Conservation (phyloP, 2,329 filamentous ascomycete genomes). For the Botrytis porri region DNA sequence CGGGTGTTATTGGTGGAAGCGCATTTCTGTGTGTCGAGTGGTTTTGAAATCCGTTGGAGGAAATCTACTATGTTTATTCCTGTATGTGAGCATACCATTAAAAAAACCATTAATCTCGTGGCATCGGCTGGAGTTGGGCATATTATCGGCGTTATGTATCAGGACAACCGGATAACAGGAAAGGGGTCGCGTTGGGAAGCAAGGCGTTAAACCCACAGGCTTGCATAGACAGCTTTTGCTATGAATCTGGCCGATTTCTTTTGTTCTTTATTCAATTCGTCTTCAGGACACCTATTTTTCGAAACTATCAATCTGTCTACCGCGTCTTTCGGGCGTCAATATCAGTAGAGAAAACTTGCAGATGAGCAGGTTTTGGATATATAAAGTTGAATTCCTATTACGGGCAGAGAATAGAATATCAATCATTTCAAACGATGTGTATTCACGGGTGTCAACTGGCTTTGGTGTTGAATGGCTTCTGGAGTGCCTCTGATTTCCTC, state of each 20-base stretch:
- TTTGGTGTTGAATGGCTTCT: not conserved
- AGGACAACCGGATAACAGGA: not conserved
- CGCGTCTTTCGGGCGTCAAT: not conserved
- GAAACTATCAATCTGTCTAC: not conserved
- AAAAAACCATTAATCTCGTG: not conserved
- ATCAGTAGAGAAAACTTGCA: not conserved
- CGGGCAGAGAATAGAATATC: not conserved
- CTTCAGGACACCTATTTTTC: not conserved
- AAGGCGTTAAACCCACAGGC: not conserved
- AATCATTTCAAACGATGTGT: not conserved
- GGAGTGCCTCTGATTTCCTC: not conserved
- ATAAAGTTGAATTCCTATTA: not conserved
- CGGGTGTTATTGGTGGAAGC: constrained; percentile 52
- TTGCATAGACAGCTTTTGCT: not conserved
- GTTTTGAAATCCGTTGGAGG: constrained; percentile 12
- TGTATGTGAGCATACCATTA: not conserved
- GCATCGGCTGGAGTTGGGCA: not conserved
- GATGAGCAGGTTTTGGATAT: not conserved
- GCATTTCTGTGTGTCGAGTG: constrained; percentile 48
- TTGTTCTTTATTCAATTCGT: not conserved
- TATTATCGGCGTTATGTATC: constrained; percentile 6
- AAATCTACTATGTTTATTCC: constrained; percentile 6
- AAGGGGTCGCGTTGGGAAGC: not conserved
- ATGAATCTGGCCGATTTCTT: not conserved
- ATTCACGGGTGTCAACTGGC: not conserved